phyloP scores from a whole-genome alignment of 768 basidiomycete genomes.

The Collybia nuda region DNA sequence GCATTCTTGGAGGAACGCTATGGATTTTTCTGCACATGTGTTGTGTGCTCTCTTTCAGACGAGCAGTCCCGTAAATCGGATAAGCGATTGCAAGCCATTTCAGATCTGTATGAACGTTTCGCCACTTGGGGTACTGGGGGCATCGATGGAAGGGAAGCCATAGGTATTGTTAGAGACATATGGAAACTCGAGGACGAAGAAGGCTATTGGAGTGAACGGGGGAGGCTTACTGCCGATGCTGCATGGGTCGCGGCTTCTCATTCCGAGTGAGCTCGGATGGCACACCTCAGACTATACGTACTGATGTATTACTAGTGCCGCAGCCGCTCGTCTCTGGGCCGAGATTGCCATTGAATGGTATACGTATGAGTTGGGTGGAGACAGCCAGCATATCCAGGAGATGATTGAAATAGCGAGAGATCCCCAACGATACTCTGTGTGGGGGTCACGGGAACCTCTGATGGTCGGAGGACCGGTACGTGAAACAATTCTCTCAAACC shows the following conservation, averaged over 20 bases:
- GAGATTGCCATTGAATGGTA: conserved; percentile 52
- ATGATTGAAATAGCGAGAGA: conserved; percentile 30
- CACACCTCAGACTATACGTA: neutral
- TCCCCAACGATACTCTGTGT: conserved; percentile 46
- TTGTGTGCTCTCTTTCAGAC: conserved; percentile 55
- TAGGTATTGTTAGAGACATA: conserved; percentile 45
- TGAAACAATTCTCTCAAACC: no score
- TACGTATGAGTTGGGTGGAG: conserved; percentile 51
- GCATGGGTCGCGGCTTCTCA: conserved; percentile 60
- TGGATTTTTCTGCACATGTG: conserved; percentile 59
- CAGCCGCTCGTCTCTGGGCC: conserved; percentile 52
- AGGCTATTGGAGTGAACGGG: conserved; percentile 67
- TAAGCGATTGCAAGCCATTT: conserved; percentile 43
- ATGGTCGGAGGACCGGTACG: conserved; percentile 32
- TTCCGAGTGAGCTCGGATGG: conserved; percentile 48
- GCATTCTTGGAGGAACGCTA: conserved; percentile 49
- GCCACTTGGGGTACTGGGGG: conserved; percentile 44
- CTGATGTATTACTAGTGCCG: conserved; percentile 30
- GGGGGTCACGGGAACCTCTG: conserved; percentile 40
- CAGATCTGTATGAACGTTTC: conserved; percentile 42
- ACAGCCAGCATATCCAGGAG: conserved; percentile 46
- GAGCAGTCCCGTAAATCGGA: conserved; percentile 52
- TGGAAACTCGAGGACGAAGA: conserved; percentile 62
- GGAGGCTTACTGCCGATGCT: conserved; percentile 60
- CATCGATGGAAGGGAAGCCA: conserved; percentile 50